Evolutionary conservation across 2,329 filamentous ascomycete genomes (phyloP), one percentile per base, ranked within the genome.

Genomic region (Claviceps sp.): DNA sequence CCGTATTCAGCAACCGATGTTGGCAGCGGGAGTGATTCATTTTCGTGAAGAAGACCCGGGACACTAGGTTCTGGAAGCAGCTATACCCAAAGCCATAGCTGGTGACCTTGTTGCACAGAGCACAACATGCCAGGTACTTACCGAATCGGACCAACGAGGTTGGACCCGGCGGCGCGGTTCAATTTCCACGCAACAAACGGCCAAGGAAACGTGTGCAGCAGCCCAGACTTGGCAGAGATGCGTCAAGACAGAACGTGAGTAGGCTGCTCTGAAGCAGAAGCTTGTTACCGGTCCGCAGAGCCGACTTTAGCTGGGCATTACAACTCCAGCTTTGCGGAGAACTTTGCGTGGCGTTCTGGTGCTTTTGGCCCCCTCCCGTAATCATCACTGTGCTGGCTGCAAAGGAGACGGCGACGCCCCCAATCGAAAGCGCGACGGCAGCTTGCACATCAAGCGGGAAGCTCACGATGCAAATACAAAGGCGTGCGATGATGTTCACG

Each of bases 301-400:
- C 18, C 41, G 18, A 42, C 20, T 18, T 34, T 20, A 18, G 41
- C 18, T 14, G 18, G 20, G 13, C 4, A 16, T 13, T 45, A 30
- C 26, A 42, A 13, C 43, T 22, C 22, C 9, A 9, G 2, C 13
- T 18, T 18, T 14, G 43, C 48, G 24, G 48, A 50, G 38, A 44
- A 26, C 30, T 41, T 30, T 18, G 43, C 49, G 22, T 45, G 48
- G 48, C 30, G 30, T 34, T 34, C 30, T 34, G 30, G 30, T 34
- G 9, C 42, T 51, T 46, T 46, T 40, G 42, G 49, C 49, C 49
- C 49, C 48, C 30, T 38, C 41, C 45, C 48, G 48, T 37, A 37
- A 50, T 45, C 16, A 20, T 30, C 30, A 34, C 30, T 34, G 18
- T 24, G n/a, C 8, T 42, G 40, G 40, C 40, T 30, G 41, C 41